Evolutionary conservation across 2,329 filamentous ascomycete species (phyloP), one percentile per base, ranked within the genome.

Genomic region (Sordariomycetes sp.): DNA sequence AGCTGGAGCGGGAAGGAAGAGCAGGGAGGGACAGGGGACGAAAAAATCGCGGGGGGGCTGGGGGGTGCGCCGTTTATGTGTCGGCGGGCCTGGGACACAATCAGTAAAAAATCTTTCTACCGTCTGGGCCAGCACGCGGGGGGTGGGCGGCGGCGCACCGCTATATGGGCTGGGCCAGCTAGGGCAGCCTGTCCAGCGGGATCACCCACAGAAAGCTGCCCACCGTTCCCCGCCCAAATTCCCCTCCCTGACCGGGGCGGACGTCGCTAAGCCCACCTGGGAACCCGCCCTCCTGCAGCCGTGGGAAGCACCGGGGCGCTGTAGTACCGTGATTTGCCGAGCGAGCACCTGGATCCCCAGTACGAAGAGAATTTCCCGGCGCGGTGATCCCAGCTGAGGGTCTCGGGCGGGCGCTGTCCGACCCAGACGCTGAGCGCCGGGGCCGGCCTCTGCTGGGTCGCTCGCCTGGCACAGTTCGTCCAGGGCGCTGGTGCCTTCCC

Each of bases 21-120:
- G 5, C n/a, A 54, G 36, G 59, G 52, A 24, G 53, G 57, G 57
- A 57, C 57, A 56, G 57, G 57, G 57, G 48, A 56, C 51, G 51
- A 56, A 48, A 57, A 59, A 61, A 58, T 59, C 61, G 58, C 61
- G 64, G 65, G 64, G 62, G 62, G 62, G 42, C 25, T 45, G 55
- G 52, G 56, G 52, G 54, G 54, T 58, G 54, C 48, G 56, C 54
- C 52, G 25, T 24, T 45, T 36, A 13, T n/a, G 15, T 34, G 39
- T 35, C 28, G 12, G n/a, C 20, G n/a, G 20, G 45, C 45, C 45
- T 50, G 45, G 22, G 56, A 28, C 56, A 52, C 56, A 48, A 58
- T 58, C 56, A 58, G 56, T 58, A 58, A 53, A 54, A 45, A 34
- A 48, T 57, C 12, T 48, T 50, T 50, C 22, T 50, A 50, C 45